Base-by-base conservation (phyloP, 1,284 basidiomycete species). In the Ustilago lituana region DNA sequence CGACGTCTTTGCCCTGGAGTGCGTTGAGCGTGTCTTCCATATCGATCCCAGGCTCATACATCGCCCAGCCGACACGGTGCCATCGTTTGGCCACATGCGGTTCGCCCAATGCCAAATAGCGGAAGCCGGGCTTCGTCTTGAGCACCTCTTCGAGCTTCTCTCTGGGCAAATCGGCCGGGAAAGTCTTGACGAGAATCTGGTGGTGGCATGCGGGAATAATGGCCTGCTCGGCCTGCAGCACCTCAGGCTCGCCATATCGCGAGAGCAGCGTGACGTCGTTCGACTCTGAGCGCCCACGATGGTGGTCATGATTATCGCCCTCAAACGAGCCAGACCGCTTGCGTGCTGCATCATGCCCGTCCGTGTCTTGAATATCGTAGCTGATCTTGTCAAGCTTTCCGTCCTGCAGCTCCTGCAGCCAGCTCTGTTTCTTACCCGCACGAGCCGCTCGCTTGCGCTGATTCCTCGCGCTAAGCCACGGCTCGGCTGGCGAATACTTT, bases 91-190 rank as follows among this genome's bases (percentile, higher is more conserved):
- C 59, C 27, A 57, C 62, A 44, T 78, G 74, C 12, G 76, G 75
- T 48, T 81, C 79, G 23, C 76, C 72, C 7, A 80, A 24, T 12
- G 79, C 79, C 1, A 79, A 54, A 46, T 81, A 79, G 10, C 48
- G 62, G 50, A 78, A 81, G 17, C 77, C 77, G 2, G 70, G 52
- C 37, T 65, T 53, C n/a, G 50, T 59, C 23, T 50, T 47, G 27
- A 78, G 66, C 19, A 71, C 58, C 6, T 60, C 59, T 26, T 81
- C 78, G 19, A 81, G 59, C 41, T 56, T 66, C 4, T 56, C 53
- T 5, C 79, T 49, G 5, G 57, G 22, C 3, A 73, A 19, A n/a
- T 76, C 71, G 2, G 74, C 56, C 1, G 76, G 78, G 45, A 76
- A 69, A 20, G 54, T 60, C 31, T 70, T 65, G 51, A 81, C 52